phyloP scores from a whole-genome alignment of 176 grass and related monocot genomes.

The Alopecurus myosuroides region DNA sequence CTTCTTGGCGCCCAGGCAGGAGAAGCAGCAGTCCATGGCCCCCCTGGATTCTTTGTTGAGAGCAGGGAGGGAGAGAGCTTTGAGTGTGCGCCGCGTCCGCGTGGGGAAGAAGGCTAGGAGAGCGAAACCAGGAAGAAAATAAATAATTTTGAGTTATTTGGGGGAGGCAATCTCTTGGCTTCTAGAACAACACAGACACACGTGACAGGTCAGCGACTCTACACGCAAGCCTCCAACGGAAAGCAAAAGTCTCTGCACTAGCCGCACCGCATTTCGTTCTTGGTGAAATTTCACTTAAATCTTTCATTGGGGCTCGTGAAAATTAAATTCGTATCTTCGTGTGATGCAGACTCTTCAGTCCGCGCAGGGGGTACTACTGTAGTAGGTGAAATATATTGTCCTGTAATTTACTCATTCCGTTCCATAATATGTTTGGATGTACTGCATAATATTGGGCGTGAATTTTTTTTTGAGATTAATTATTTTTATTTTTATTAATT shows the following conservation, averaged over 20 bases:
- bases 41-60: not conserved
- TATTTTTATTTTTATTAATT: no score
- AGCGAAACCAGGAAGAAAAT: not conserved
- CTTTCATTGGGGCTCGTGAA: no score
- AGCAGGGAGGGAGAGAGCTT: not conserved
- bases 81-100: not conserved
- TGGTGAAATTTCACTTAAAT: not conserved
- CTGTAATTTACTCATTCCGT: no score
- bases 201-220: not conserved
- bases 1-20: slow-evolving; percentile 20
- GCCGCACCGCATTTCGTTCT: not conserved
- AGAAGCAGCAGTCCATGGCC: slow-evolving; percentile 54
- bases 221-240: not conserved
- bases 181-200: slow-evolving; percentile 4
- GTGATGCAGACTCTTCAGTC: no score
- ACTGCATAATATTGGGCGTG: no score
- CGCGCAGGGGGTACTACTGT: no score
- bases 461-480: no score
- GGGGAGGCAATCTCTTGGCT: not conserved
- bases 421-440: no score
- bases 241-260: not conserved
- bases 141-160: not conserved
- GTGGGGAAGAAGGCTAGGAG: slow-evolving; percentile 11
- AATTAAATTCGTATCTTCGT: no score
- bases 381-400: no score